phyloP scores from a whole-genome alignment of 129 eudicot genomes.

The Artemisia tridentata region DNA sequence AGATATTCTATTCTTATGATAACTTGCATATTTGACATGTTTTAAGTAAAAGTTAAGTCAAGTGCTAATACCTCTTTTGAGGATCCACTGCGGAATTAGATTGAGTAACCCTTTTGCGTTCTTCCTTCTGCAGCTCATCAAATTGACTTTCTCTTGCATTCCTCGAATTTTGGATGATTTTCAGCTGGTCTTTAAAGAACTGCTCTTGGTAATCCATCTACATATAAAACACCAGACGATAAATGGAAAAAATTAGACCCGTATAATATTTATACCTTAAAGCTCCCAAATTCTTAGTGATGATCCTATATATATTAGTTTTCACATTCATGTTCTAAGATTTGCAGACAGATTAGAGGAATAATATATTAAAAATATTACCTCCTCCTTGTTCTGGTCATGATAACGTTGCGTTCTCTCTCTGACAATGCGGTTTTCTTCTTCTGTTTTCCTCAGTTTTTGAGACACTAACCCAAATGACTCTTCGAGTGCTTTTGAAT shows the following conservation, averaged over 20 bases:
- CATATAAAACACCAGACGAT: not conserved
- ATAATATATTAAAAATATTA: conserved; percentile 14
- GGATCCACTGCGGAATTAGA: not conserved
- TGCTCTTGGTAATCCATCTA: conserved; percentile 85
- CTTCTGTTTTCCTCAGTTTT: conserved; percentile 47
- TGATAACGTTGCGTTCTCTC: conserved; percentile 56
- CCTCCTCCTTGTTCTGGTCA: conserved; percentile 70
- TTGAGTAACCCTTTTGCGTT: not conserved
- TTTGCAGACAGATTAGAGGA: not conserved
- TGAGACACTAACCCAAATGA: conserved; percentile 41
- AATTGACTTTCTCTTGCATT: conserved; percentile 24
- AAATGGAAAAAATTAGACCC: not conserved
- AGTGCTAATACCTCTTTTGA: conserved; percentile 16
- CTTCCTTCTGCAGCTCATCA: conserved; percentile 25
- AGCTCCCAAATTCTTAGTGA: not conserved
- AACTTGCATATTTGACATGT: not conserved
- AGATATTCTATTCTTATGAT: not conserved
- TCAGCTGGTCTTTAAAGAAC: conserved; percentile 66
- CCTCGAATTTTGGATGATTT: conserved; percentile 21
- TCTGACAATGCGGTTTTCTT: conserved; percentile 54
- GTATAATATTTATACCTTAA: not conserved
- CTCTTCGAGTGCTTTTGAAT: conserved; percentile 64
- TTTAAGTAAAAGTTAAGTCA: not conserved
- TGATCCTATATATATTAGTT: no score
- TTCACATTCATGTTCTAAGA: no score